phyloP scores from a whole-genome alignment of 2,329 filamentous ascomycete genomes.

The Nothophaeocryptopus gaeumannii region DNA sequence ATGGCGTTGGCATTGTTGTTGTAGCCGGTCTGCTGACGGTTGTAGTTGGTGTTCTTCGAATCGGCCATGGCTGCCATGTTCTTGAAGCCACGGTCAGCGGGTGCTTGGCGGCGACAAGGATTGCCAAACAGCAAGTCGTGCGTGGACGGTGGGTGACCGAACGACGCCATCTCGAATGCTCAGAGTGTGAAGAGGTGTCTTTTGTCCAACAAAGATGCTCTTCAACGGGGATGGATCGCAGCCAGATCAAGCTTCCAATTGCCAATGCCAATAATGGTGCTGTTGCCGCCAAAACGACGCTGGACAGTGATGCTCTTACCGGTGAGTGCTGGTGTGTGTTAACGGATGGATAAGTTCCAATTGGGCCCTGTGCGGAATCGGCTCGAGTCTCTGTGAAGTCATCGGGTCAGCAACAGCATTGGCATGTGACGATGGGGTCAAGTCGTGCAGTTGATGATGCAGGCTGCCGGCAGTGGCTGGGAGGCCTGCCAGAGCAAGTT shows the following conservation, averaged over 20 bases:
- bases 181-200: constrained; percentile 8
- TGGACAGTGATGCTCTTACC: constrained; percentile 23
- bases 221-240: constrained; percentile 8
- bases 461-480: constrained; percentile 1
- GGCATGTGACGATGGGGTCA: constrained; percentile 8
- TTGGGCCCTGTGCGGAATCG: constrained; percentile 14
- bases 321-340: constrained; percentile 20
- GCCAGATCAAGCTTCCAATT: constrained; percentile 15
- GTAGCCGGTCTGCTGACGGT: constrained; percentile 31
- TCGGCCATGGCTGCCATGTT: constrained; percentile 36
- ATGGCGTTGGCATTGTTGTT: constrained; percentile 29
- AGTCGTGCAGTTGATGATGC: background rate
- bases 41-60: constrained; percentile 33
- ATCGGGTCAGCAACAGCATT: constrained; percentile 15
- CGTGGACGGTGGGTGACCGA: constrained; percentile 10
- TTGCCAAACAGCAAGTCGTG: constrained; percentile 21
- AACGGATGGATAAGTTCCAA: constrained; percentile 27
- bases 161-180: constrained; percentile 16
- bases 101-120: constrained; percentile 17
- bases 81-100: constrained; percentile 24
- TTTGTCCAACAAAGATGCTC: constrained; percentile 13
- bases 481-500: constrained; percentile 3
- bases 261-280: constrained; percentile 10
- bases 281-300: constrained; percentile 10
- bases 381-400: constrained; percentile 11